phyloP scores from a whole-genome alignment of 768 basidiomycete species.

The Cubamyces sp. region DNA sequence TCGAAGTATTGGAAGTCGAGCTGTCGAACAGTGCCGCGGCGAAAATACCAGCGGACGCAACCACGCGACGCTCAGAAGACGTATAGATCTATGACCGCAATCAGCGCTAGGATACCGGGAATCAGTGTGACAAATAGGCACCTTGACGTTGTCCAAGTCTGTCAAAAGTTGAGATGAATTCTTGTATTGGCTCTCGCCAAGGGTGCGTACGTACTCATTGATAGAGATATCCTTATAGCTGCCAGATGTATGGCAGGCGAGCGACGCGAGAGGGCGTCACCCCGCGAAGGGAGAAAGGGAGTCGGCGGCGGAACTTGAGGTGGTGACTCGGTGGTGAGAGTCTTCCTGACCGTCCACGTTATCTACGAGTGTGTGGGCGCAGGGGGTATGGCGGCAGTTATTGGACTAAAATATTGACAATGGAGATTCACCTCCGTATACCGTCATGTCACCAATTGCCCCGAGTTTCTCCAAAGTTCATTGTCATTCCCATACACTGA shows the following conservation, averaged over 20 bases:
- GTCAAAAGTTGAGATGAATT: slow-evolving; percentile 16
- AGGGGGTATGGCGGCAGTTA: too few relatives aligned
- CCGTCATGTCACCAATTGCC: too few relatives aligned
- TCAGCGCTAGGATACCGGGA: not conserved
- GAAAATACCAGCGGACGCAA: slow-evolving; percentile 97
- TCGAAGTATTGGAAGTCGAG: slow-evolving; percentile 34
- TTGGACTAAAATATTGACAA: too few relatives aligned
- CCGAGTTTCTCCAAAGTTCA: too few relatives aligned
- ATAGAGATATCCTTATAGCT: slow-evolving; percentile 88
- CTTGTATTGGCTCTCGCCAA: slow-evolving; percentile 10
- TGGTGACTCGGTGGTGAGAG: too few relatives aligned
- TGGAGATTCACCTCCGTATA: too few relatives aligned
- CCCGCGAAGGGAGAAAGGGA: slow-evolving; percentile 8
- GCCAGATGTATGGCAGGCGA: not conserved
- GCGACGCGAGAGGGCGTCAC: not conserved
- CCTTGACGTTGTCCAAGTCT: slow-evolving; percentile 95
- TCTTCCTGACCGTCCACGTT: too few relatives aligned
- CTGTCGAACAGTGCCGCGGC: slow-evolving; percentile 80
- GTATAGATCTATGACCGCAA: slow-evolving; percentile 78
- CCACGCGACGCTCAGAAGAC: slow-evolving; percentile 94
- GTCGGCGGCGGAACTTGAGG: slow-evolving; percentile 1
- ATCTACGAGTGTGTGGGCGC: too few relatives aligned
- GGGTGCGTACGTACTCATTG: slow-evolving; percentile 77
- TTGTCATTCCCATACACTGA: too few relatives aligned
- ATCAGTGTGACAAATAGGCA: slow-evolving; percentile 33